These are phyloP conservation scores for Pseudogymnoascus sp. DNA, from an alignment of 2,329 filamentous ascomycete species.

Conservation along the genomic window DNA sequence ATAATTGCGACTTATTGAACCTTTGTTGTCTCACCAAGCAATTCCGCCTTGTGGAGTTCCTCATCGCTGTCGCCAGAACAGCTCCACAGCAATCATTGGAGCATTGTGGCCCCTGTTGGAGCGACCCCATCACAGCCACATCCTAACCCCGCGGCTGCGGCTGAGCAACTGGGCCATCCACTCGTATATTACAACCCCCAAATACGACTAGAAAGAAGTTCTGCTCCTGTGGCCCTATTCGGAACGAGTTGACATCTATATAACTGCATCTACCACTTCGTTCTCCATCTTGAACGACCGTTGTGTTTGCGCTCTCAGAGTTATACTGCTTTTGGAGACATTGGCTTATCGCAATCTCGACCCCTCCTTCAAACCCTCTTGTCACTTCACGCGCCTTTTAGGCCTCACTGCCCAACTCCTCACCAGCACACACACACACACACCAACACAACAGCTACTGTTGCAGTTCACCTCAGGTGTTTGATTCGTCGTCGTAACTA, in stretches of 20 bases:
- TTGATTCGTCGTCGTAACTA: conserved; percentile 14
- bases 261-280: neutral
- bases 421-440: neutral
- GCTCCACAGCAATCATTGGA: neutral
- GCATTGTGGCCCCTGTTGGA: neutral
- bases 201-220: neutral
- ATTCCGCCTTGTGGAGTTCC: conserved; percentile 7
- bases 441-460: neutral
- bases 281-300: neutral
- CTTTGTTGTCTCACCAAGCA: neutral
- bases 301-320: neutral
- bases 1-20: neutral
- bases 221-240: neutral
- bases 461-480: neutral
- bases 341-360: conserved; percentile 8
- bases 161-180: conserved; percentile 1
- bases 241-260: neutral
- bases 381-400: conserved; percentile 5
- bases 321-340: neutral
- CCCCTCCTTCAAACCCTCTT: conserved; percentile 8
- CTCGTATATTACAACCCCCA: neutral
- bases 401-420: conserved; percentile 5
- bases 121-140: conserved; percentile 4
- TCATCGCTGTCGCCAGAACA: neutral
- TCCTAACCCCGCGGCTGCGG: conserved; percentile 8